phyloP scores from a whole-genome alignment of 1,139 yeast species.

The Taphrina pruni region DNA sequence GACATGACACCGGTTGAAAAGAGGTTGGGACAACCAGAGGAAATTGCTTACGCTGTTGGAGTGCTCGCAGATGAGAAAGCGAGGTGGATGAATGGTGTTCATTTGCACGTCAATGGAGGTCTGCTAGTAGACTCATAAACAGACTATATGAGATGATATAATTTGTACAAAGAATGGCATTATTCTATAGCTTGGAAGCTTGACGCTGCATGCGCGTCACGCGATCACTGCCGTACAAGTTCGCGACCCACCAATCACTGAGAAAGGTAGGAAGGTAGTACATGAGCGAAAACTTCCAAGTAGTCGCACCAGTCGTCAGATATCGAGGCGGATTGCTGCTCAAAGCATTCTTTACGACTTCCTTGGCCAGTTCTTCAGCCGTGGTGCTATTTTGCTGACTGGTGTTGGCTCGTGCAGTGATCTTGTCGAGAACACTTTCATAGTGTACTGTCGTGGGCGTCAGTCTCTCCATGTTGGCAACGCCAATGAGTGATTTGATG shows the following conservation, averaged over 20 bases:
- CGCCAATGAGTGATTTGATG: conserved; percentile 9
- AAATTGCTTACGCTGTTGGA: conserved; percentile 7
- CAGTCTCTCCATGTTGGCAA: not conserved
- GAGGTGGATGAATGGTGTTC: conserved; percentile 4
- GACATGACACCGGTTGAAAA: conserved; percentile 6
- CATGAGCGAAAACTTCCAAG: conserved; percentile 13
- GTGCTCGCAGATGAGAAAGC: not conserved
- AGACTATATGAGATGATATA: too few relatives aligned
- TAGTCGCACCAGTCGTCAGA: not conserved
- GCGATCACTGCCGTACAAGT: not conserved
- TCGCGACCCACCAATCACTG: conserved; percentile 8
- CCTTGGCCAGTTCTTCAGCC: conserved; percentile 3
- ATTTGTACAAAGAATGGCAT: too few relatives aligned
- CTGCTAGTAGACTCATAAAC: not conserved
- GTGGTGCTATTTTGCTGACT: not conserved
- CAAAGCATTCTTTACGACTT: not conserved
- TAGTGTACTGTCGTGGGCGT: not conserved
- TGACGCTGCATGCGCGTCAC: not conserved
- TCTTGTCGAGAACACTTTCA: conserved; percentile 6
- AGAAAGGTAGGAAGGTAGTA: conserved; percentile 10
- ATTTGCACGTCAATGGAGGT: conserved; percentile 4
- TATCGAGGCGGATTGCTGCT: not conserved
- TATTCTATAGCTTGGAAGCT: not conserved
- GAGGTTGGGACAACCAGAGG: conserved; percentile 13
- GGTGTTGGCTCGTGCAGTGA: conserved; percentile 6